Evolutionary conservation across 2,329 filamentous ascomycete species (phyloP).

Genomic region (Madurella mycetomatis): DNA sequence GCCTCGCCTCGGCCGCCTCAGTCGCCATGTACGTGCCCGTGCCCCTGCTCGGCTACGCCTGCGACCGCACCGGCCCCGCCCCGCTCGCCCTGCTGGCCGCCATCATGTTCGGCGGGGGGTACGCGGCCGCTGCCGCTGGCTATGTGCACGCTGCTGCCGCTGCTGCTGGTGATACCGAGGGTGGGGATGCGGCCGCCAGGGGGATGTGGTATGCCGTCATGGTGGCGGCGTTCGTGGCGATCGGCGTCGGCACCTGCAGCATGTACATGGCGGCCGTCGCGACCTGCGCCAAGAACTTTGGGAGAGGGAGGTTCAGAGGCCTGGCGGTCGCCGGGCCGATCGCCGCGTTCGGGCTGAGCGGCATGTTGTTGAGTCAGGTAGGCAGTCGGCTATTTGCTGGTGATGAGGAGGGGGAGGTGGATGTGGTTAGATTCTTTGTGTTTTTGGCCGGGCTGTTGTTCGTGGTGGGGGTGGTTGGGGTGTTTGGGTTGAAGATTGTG

Average conservation of each 20-base stretch:
- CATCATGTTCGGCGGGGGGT: slow-evolving; percentile 72
- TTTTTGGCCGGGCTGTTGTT: slow-evolving; percentile 74
- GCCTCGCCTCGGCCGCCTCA: slow-evolving; percentile 70
- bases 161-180: slow-evolving; percentile 31
- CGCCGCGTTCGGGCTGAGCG: slow-evolving; percentile 85
- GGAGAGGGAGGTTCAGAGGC: slow-evolving; percentile 79
- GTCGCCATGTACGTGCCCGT: slow-evolving; percentile 91
- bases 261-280: slow-evolving; percentile 93
- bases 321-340: slow-evolving; percentile 87
- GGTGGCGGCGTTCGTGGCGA: slow-evolving; percentile 75
- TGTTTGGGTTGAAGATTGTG: slow-evolving; percentile 70
- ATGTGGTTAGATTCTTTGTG: slow-evolving; percentile 83
- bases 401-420: slow-evolving; percentile 51
- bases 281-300: slow-evolving; percentile 97
- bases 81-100: slow-evolving; percentile 70
- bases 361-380: slow-evolving; percentile 92
- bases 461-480: slow-evolving; percentile 66
- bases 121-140: slow-evolving; percentile 74
- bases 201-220: slow-evolving; percentile 68
- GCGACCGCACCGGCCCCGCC: slow-evolving; percentile 80
- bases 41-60: slow-evolving; percentile 81
- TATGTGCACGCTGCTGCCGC: slow-evolving; percentile 52
- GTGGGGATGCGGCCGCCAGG: slow-evolving; percentile 37
- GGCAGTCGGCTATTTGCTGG: slow-evolving; percentile 73
- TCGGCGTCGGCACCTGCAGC: slow-evolving; percentile 78